phyloP scores from a whole-genome alignment of 106 monocot genomes.

The Acanthochlamys bracteata region DNA sequence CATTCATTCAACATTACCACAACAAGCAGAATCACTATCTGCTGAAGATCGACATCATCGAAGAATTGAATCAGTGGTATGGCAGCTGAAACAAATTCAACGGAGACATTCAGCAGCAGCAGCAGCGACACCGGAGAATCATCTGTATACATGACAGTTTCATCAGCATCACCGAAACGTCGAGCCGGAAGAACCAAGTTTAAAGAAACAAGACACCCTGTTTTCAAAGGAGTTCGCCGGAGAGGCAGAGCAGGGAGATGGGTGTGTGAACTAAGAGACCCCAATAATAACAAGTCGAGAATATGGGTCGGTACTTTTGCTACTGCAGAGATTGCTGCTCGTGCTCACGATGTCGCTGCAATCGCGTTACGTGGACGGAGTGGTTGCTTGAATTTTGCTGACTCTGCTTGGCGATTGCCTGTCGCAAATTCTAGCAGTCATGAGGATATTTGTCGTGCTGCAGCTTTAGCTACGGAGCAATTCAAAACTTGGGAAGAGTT shows the following conservation, averaged over 20 bases:
- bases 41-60: too few relatives aligned
- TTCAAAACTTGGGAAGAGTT: background rate
- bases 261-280: conserved; percentile 11
- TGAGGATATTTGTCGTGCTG: conserved; percentile 11
- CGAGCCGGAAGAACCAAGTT: conserved; percentile 22
- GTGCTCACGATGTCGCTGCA: conserved; percentile 11
- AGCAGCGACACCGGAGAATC: background rate
- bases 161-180: conserved; percentile 18
- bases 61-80: background rate
- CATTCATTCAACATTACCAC: too few relatives aligned
- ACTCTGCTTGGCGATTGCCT: conserved; percentile 17
- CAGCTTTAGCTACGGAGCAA: conserved; percentile 7
- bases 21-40: too few relatives aligned
- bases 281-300: conserved; percentile 10
- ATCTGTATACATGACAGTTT: conserved; percentile 7
- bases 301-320: conserved; percentile 11
- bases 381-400: conserved; percentile 21
- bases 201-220: conserved; percentile 17
- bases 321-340: conserved; percentile 8
- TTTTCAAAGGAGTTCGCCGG: conserved; percentile 18
- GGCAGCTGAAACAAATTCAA: background rate
- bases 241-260: conserved; percentile 4
- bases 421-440: background rate
- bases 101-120: background rate
- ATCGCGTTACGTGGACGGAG: conserved; percentile 7